phyloP scores from a whole-genome alignment of 208 protist species.

The Trypanosoma theileri region DNA sequence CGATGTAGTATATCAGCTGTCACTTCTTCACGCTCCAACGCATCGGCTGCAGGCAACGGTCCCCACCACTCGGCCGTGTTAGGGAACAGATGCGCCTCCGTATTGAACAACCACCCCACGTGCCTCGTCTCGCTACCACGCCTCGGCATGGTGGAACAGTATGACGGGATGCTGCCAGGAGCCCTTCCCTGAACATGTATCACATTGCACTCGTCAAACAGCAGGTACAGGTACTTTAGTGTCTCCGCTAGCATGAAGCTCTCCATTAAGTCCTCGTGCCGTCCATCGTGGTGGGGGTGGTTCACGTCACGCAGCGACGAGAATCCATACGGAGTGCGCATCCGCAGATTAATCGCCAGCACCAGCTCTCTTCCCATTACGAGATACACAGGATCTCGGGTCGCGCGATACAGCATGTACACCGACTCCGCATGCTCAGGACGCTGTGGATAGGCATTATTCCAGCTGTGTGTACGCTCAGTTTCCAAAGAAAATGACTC shows the following conservation, averaged over 20 bases:
- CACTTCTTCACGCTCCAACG: neutral
- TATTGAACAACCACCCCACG: too few species aligned
- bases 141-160: neutral
- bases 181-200: conserved; percentile 29
- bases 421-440: conserved; percentile 87
- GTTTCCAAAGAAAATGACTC: conserved; percentile 49
- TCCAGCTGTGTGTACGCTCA: neutral
- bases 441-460: conserved; percentile 63
- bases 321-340: conserved; percentile 55
- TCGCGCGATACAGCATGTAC: conserved; percentile 79
- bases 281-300: conserved; percentile 30
- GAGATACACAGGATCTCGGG: conserved; percentile 58
- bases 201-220: conserved; percentile 77
- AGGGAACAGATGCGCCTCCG: conserved; percentile 64
- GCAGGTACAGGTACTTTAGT: conserved; percentile 96
- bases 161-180: conserved; percentile 9
- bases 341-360: conserved; percentile 48
- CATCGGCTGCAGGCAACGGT: neutral
- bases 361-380: conserved; percentile 69
- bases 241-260: conserved; percentile 94
- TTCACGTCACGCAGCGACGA: conserved; percentile 34
- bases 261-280: conserved; percentile 84
- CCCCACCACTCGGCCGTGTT: conserved; percentile 44
- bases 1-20: neutral
- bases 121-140: too few species aligned